Conservation (phyloP, 352 stramenopile species). For the Phytophthora aleatoria region DNA sequence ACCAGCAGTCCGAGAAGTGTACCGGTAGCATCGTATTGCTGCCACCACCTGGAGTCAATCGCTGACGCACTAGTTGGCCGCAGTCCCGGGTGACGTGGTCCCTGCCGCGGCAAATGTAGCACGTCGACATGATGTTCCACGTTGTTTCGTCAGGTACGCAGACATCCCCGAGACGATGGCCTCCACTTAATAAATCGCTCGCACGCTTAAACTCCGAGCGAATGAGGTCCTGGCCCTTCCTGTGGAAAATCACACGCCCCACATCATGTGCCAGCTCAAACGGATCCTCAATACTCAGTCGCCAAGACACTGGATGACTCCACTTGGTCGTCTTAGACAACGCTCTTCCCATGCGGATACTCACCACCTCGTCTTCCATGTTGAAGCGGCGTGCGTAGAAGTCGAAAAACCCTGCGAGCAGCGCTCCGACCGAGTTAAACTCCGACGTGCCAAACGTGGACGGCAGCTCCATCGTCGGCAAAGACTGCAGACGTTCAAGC, state of each 20-base stretch:
- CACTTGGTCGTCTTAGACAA: conserved; percentile 78
- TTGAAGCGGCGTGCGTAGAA: conserved; percentile 97
- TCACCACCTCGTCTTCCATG: conserved; percentile 94
- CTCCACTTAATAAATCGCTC: conserved; percentile 50
- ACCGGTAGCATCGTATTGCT: conserved; percentile 19
- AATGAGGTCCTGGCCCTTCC: conserved; percentile 67
- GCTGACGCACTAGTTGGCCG: conserved; percentile 36
- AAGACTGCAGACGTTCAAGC: conserved; percentile 72
- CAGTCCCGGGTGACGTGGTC: conserved; percentile 68
- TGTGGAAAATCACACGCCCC: conserved; percentile 77
- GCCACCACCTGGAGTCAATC: conserved; percentile 6
- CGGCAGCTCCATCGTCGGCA: conserved; percentile 46
- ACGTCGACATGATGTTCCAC: conserved; percentile 55
- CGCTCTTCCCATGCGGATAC: conserved; percentile 76
- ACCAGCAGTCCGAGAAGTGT: conserved; percentile 71
- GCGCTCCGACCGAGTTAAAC: conserved; percentile 85
- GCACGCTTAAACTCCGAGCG: conserved; percentile 63
- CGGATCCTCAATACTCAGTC: conserved; percentile 87
- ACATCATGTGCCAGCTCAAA: conserved; percentile 87
- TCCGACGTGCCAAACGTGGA: conserved; percentile 70
- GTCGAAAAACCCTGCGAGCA: conserved; percentile 97
- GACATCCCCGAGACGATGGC: conserved; percentile 57
- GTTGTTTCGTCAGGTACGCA: conserved; percentile 52
- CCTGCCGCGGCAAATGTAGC: conserved; percentile 66
- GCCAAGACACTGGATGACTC: conserved; percentile 68